phyloP scores from a whole-genome alignment of 768 basidiomycete species.

The Hemileccinum rubropunctum region DNA sequence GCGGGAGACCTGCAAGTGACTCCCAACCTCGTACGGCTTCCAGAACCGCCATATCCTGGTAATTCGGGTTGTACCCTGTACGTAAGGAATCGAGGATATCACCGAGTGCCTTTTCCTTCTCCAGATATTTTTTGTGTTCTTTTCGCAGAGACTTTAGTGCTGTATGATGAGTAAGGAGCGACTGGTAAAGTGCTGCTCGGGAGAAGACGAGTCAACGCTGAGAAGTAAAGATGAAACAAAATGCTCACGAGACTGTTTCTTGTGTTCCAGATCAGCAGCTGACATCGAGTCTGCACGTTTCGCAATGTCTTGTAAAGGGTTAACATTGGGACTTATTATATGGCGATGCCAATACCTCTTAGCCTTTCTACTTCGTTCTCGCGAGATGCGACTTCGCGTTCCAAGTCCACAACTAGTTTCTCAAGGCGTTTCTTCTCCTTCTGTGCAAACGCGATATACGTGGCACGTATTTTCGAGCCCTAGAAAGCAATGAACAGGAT shows the following conservation, averaged over 20 bases:
- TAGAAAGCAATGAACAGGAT: slow-evolving; percentile 28
- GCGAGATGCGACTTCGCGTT: slow-evolving; percentile 56
- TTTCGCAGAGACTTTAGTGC: slow-evolving; percentile 76
- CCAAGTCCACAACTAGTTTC: slow-evolving; percentile 49
- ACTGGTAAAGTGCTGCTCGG: slow-evolving; percentile 70
- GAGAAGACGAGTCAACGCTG: slow-evolving; percentile 3
- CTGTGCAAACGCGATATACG: slow-evolving; percentile 83
- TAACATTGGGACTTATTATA: not conserved
- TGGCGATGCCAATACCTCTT: slow-evolving; percentile 46
- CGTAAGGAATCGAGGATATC: slow-evolving; percentile 81
- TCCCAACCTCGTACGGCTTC: slow-evolving; percentile 97
- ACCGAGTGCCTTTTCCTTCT: slow-evolving; percentile 74
- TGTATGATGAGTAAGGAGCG: slow-evolving; percentile 67
- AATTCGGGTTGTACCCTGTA: slow-evolving; percentile 93
- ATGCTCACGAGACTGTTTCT: slow-evolving; percentile 79
- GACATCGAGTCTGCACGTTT: slow-evolving; percentile 77
- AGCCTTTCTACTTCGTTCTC: slow-evolving; percentile 74
- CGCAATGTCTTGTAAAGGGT: slow-evolving; percentile 57
- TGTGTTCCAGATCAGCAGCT: slow-evolving; percentile 76
- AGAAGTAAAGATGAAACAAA: not conserved
- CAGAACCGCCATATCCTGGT: slow-evolving; percentile 98
- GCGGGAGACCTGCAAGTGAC: slow-evolving; percentile 63
- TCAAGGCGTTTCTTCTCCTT: slow-evolving; percentile 89
- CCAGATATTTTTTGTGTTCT: slow-evolving; percentile 68
- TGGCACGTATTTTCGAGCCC: slow-evolving; percentile 89